These are phyloP conservation scores for Infundibulicybe gibba DNA, from an alignment of 768 basidiomycete genomes.

Conservation along the genomic window DNA sequence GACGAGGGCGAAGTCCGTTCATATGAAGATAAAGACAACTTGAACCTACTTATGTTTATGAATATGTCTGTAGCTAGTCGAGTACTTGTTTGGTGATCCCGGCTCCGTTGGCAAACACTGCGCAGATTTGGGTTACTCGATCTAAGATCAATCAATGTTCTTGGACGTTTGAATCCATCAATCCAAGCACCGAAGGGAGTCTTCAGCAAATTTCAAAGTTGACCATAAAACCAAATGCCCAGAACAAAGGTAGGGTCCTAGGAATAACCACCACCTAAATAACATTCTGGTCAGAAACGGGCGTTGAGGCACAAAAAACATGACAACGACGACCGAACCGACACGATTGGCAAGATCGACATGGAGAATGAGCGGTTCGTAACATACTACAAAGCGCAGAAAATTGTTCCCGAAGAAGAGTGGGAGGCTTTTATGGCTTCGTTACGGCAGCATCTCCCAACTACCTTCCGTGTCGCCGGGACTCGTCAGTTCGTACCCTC, in stretches of 20 bases:
- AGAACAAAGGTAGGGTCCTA: too few relatives aligned
- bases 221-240: too few relatives aligned
- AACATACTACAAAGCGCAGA: constrained; percentile 72
- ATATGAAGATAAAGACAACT: constrained; percentile 74
- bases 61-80: background rate
- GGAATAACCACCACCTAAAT: too few relatives aligned
- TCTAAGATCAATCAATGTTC: too few relatives aligned
- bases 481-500: constrained; percentile 64
- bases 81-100: too few relatives aligned
- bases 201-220: too few relatives aligned
- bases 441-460: constrained; percentile 75
- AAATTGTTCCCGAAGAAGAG: constrained; percentile 71
- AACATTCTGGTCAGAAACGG: too few relatives aligned
- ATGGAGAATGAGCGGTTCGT: constrained; percentile 72
- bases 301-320: background rate
- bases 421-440: constrained; percentile 72
- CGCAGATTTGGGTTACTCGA: too few relatives aligned
- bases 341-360: constrained; percentile 52
- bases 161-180: too few relatives aligned
- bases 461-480: constrained; percentile 91
- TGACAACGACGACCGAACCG: constrained; percentile 39
- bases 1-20: constrained; percentile 74
- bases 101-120: too few relatives aligned
- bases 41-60: constrained; percentile 9
- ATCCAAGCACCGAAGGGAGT: too few relatives aligned